A percentile compares a stretch with the other conserved stretches of the same genome.
These are phyloP conservation scores for Coemansia umbellata DNA, from an alignment of 192 early-diverging fungal species.

Conservation along the genomic window DNA sequence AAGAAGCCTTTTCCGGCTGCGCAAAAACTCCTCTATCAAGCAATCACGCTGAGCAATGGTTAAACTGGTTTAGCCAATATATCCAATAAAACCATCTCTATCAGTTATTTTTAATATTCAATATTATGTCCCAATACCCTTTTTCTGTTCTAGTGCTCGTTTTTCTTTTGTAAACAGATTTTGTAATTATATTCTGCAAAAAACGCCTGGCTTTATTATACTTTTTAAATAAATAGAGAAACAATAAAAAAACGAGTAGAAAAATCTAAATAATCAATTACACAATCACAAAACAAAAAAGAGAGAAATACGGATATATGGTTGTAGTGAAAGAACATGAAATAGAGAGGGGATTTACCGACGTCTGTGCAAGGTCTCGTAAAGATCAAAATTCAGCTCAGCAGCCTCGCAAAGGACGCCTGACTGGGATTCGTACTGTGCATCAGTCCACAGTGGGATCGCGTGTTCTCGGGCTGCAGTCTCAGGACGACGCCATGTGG, in stretches of 20 bases:
- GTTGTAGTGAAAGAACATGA: neutral
- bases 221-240: too few species aligned
- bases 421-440: constrained; percentile 29
- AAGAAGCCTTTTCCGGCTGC: constrained; percentile 29
- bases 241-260: too few species aligned
- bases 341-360: constrained; percentile 9
- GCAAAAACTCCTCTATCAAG: constrained; percentile 40
- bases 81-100: too few species aligned
- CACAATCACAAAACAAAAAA: neutral
- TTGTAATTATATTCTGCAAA: too few species aligned
- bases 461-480: neutral
- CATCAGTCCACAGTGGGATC: constrained; percentile 26
- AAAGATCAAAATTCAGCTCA: constrained; percentile 48
- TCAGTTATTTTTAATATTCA: too few species aligned
- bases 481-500: constrained; percentile 33
- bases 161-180: neutral
- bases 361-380: constrained; percentile 39
- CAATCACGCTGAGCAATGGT: constrained; percentile 15
- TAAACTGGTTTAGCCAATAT: too few species aligned
- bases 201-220: too few species aligned
- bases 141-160: too few species aligned
- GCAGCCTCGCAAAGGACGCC: constrained; percentile 43
- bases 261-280: too few species aligned
- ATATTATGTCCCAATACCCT: too few species aligned
- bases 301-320: neutral